Conservation (phyloP, 177 flowering plant genomes). For the Vitis hybrid region DNA sequence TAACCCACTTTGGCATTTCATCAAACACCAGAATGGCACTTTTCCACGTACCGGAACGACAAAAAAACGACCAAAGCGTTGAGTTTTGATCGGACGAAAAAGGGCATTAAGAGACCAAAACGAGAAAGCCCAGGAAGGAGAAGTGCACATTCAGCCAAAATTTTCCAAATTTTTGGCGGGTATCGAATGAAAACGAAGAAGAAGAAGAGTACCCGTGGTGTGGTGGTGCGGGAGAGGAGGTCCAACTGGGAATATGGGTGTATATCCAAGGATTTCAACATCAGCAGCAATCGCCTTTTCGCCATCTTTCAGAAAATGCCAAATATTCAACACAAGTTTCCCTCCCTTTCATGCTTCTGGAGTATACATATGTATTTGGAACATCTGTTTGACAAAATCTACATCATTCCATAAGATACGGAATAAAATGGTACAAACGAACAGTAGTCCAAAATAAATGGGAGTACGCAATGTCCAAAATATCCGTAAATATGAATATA, state of each 20-base stretch:
- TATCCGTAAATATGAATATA: too few relatives aligned
- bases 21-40: conserved; percentile 6
- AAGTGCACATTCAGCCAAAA: background rate
- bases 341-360: too few relatives aligned
- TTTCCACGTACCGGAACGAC: too few relatives aligned
- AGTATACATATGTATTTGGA: too few relatives aligned
- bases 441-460: too few relatives aligned
- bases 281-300: conserved; percentile 47
- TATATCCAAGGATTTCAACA: conserved; percentile 56
- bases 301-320: conserved; percentile 29
- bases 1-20: background rate
- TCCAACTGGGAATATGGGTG: conserved; percentile 27
- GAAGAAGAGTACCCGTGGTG: conserved; percentile 31
- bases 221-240: conserved; percentile 28
- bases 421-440: too few relatives aligned
- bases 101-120: background rate
- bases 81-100: background rate
- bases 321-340: too few relatives aligned
- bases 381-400: too few relatives aligned
- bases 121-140: background rate
- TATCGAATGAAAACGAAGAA: background rate
- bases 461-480: too few relatives aligned
- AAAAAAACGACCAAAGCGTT: too few relatives aligned
- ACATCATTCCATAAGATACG: too few relatives aligned
- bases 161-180: background rate